Conservation (phyloP, 805 yeast species). For the Myxozyma udenii region DNA sequence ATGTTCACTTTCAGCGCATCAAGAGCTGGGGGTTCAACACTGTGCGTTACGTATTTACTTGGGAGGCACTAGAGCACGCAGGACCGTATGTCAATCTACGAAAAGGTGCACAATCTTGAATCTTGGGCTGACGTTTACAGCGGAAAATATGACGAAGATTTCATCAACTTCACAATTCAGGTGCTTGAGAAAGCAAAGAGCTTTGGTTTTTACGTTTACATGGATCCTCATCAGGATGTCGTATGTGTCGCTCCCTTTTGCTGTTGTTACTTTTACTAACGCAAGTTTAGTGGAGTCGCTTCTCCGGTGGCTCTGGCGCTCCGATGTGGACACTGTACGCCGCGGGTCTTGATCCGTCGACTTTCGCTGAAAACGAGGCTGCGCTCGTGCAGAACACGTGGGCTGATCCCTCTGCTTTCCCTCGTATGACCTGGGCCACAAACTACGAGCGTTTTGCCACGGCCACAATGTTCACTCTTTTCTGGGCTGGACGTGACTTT, state of each 20-base stretch:
- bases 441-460: slow-evolving; percentile 75
- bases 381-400: slow-evolving; percentile 68
- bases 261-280: neutral
- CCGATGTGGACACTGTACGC: slow-evolving; percentile 91
- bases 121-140: slow-evolving; percentile 6
- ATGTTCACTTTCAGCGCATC: slow-evolving; percentile 62
- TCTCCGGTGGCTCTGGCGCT: slow-evolving; percentile 87
- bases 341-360: slow-evolving; percentile 78
- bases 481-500: slow-evolving; percentile 71
- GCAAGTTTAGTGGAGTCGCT: slow-evolving; percentile 88
- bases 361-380: slow-evolving; percentile 71
- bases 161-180: slow-evolving; percentile 63
- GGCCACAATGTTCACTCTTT: slow-evolving; percentile 78
- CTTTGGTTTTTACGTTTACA: slow-evolving; percentile 68
- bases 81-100: slow-evolving; percentile 52
- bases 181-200: slow-evolving; percentile 55
- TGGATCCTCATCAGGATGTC: slow-evolving; percentile 92
- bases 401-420: slow-evolving; percentile 49
- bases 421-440: slow-evolving; percentile 91
- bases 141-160: slow-evolving; percentile 73
- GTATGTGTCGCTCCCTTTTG: slow-evolving; percentile 15
- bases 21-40: slow-evolving; percentile 80
- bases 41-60: slow-evolving; percentile 70
- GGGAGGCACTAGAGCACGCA: slow-evolving; percentile 89
- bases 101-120: neutral